Percentiles rank a stretch among this genome's conserved stretches.
phyloP scores from a whole-genome alignment of 2,329 filamentous ascomycete genomes.

The Penicillium sp. region DNA sequence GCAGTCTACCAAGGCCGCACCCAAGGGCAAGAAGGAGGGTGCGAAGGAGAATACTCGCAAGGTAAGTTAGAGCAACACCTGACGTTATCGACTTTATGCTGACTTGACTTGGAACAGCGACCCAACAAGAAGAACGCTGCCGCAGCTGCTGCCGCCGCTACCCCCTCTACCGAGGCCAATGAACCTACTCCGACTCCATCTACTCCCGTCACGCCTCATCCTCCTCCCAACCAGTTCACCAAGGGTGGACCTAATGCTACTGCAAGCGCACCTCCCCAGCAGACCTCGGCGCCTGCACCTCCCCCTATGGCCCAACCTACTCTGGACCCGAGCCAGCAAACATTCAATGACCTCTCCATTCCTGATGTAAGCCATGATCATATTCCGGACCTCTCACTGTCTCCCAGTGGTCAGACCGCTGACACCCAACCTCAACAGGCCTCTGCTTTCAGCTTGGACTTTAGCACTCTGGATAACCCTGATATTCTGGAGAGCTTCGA shows the following conservation, averaged over 20 bases:
- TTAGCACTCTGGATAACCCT: conserved; percentile 48
- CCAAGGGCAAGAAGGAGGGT: conserved; percentile 61
- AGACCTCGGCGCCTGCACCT: conserved; percentile 40
- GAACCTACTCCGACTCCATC: conserved; percentile 52
- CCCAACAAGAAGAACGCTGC: conserved; percentile 47
- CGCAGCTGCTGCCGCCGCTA: conserved; percentile 45
- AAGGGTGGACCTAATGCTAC: conserved; percentile 42
- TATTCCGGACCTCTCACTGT: background rate
- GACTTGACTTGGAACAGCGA: conserved; percentile 27
- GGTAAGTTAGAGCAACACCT: conserved; percentile 40
- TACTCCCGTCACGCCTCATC: conserved; percentile 52
- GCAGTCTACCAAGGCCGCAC: conserved; percentile 59
- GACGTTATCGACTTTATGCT: background rate
- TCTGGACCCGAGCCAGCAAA: conserved; percentile 35
- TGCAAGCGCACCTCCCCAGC: conserved; percentile 35
- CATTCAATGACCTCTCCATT: conserved; percentile 38
- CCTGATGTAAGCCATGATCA: conserved; percentile 38
- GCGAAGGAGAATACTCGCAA: conserved; percentile 49
- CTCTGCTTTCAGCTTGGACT: conserved; percentile 45
- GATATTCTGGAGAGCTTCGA: conserved; percentile 60
- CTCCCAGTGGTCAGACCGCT: conserved; percentile 14
- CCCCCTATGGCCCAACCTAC: conserved; percentile 39
- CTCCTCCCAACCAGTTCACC: conserved; percentile 49
- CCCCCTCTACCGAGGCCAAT: conserved; percentile 49
- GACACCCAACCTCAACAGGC: conserved; percentile 26